phyloP scores from a whole-genome alignment of 805 yeast species.

The Starmerella scarabaei region DNA sequence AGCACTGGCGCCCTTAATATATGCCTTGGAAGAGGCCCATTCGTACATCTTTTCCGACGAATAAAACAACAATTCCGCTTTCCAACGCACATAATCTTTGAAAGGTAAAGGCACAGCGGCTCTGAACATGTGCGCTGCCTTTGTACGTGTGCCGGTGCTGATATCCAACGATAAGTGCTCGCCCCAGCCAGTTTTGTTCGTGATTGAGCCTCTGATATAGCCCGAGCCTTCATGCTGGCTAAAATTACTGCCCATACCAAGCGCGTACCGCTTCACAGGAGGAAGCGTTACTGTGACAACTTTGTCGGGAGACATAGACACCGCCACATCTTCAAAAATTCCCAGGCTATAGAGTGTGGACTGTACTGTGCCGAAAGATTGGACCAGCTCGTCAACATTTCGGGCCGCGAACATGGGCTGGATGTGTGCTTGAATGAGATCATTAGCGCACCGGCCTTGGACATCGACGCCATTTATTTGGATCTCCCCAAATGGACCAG shows the following conservation, averaged over 20 bases:
- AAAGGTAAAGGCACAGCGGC: slow-evolving; percentile 40
- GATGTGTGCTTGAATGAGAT: slow-evolving; percentile 24
- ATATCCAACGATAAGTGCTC: slow-evolving; percentile 45
- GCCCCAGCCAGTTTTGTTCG: slow-evolving; percentile 57
- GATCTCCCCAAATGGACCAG: slow-evolving; percentile 8
- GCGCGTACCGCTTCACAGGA: slow-evolving; percentile 50
- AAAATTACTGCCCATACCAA: slow-evolving; percentile 87
- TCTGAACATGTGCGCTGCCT: slow-evolving; percentile 41
- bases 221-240: slow-evolving; percentile 98
- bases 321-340: slow-evolving; percentile 17
- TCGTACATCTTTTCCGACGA: slow-evolving; percentile 39
- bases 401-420: slow-evolving; percentile 26
- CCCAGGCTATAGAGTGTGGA: slow-evolving; percentile 18
- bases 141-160: slow-evolving; percentile 48
- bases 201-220: slow-evolving; percentile 57
- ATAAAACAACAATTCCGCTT: slow-evolving; percentile 39
- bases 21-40: slow-evolving; percentile 45
- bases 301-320: slow-evolving; percentile 16
- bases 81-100: slow-evolving; percentile 33
- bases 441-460: slow-evolving; percentile 27
- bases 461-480: slow-evolving; percentile 22
- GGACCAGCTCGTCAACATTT: slow-evolving; percentile 19
- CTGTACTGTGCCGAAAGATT: slow-evolving; percentile 25
- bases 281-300: slow-evolving; percentile 16
- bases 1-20: slow-evolving; percentile 33